Evolutionary conservation across 2,329 filamentous ascomycete genomes (phyloP), one percentile per base, ranked within the genome.

Genomic region (Aureobasidium sp.): DNA sequence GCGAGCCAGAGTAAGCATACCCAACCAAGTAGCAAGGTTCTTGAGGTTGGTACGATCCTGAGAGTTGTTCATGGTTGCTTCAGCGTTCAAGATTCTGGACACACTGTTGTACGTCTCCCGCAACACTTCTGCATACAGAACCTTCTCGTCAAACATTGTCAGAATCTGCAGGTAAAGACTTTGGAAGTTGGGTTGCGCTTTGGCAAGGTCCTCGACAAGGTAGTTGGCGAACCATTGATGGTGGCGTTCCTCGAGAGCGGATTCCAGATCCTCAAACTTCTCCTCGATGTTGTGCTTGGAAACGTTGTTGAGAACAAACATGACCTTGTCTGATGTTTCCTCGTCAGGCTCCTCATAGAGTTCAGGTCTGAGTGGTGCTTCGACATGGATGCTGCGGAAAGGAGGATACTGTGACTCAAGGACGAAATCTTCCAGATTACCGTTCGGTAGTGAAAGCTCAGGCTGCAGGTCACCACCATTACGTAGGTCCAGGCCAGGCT

Each of bases 211-310:
- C 69, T 96, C 93, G 2, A 99, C 94, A 10, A 99, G 80, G 69
- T 97, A 95, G 50, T 86, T 86, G 7, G 95, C 94, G 70, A 99
- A 99, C 94, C 94, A 99, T 70, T 95, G 90, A 68, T 95, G 89
- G 71, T 96, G 88, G 66, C 86, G 85, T 57, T 88, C 84, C 54
- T 90, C 85, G 50, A 99, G 77, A 46, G 89, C 84, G 40, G 90
- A 86, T 53, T 84, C 86, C 38, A 99, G 82, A 66, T 96, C 91
- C 57, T 81, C 81, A 68, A 93, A 87, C 74, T 96, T 96, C 42
- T 87, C 82, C 57, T 89, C 85, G 19, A 99, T 79, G 46, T 96
- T 97, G 43, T 87, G 85, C 67, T 94, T 87, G 0, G 94, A 97
- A 57, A 99, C 86, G 67, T 99, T 99, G 79, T 99, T 99, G 61